These are phyloP conservation scores for Debaryomyces udenii DNA, from an alignment of 1,139 yeast genomes.

Conservation along the genomic window DNA sequence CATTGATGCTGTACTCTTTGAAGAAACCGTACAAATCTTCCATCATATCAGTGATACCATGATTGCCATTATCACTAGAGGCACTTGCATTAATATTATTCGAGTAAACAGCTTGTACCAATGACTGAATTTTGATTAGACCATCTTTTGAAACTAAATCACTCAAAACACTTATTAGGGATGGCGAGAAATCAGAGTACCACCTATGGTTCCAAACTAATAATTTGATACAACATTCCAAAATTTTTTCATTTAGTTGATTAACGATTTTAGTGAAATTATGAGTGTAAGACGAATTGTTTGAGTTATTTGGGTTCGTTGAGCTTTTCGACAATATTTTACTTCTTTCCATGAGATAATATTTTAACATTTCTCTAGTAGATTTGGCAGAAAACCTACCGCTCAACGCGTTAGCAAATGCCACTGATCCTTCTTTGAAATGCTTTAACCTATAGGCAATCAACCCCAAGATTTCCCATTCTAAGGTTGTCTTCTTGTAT, in stretches of 20 bases:
- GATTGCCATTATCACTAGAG: slow-evolving; percentile 37
- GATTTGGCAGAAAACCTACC: slow-evolving; percentile 84
- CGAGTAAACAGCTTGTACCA: slow-evolving; percentile 73
- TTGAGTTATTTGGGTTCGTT: slow-evolving; percentile 20
- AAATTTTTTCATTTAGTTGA: slow-evolving; percentile 59
- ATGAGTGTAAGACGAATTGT: slow-evolving; percentile 22
- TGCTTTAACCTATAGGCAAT: slow-evolving; percentile 80
- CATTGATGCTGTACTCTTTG: slow-evolving; percentile 47
- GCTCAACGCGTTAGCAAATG: slow-evolving; percentile 75
- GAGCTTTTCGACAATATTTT: slow-evolving; percentile 38
- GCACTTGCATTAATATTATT: slow-evolving; percentile 30
- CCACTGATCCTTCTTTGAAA: slow-evolving; percentile 77
- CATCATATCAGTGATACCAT: slow-evolving; percentile 65
- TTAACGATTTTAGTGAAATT: slow-evolving; percentile 46
- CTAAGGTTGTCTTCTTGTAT: slow-evolving; percentile 78
- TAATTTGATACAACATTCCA: slow-evolving; percentile 73
- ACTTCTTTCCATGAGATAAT: slow-evolving; percentile 55
- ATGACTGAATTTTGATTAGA: slow-evolving; percentile 70
- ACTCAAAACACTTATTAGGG: slow-evolving; percentile 55
- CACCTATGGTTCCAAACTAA: slow-evolving; percentile 97
- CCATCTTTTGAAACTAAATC: slow-evolving; percentile 77
- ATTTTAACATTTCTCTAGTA: slow-evolving; percentile 71
- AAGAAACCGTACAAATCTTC: slow-evolving; percentile 54
- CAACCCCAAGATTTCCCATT: slow-evolving; percentile 91
- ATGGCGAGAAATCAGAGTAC: slow-evolving; percentile 89